Conservation (phyloP, 192 early-diverging fungal genomes). For the Gigaspora rosea region DNA sequence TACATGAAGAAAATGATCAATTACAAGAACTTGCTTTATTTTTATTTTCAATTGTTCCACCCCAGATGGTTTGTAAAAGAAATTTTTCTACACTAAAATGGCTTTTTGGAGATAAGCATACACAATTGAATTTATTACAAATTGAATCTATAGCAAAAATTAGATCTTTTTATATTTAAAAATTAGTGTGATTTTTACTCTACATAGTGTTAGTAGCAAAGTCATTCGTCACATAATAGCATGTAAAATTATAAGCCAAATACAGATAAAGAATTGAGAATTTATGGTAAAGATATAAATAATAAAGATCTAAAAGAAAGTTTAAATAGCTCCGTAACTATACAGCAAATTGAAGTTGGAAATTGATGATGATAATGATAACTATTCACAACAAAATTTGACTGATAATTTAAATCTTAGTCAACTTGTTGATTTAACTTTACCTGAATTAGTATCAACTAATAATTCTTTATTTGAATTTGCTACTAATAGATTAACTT, state of each 20-base stretch:
- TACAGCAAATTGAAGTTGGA: neutral
- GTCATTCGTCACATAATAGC: no score
- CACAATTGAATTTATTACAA: neutral
- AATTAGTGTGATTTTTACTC: no score
- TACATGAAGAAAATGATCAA: neutral
- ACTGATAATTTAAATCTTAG: neutral
- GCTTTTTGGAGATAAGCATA: neutral
- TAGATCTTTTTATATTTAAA: neutral
- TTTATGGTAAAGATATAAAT: neutral
- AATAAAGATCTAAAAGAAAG: neutral
- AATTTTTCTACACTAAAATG: neutral
- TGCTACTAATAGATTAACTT: neutral
- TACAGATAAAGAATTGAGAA: neutral
- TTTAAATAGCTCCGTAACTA: neutral
- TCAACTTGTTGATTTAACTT: neutral
- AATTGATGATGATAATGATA: neutral
- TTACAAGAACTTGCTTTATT: neutral
- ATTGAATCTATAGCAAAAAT: neutral
- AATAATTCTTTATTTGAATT: neutral
- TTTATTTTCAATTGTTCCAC: neutral
- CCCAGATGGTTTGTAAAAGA: neutral
- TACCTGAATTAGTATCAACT: neutral
- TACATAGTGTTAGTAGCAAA: no score
- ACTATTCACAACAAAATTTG: neutral
- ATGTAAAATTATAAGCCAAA: no score